Evolutionary conservation across 129 eudicot genomes (phyloP), one percentile per base, ranked within the genome.

Genomic region (Erigeron canadensis): DNA sequence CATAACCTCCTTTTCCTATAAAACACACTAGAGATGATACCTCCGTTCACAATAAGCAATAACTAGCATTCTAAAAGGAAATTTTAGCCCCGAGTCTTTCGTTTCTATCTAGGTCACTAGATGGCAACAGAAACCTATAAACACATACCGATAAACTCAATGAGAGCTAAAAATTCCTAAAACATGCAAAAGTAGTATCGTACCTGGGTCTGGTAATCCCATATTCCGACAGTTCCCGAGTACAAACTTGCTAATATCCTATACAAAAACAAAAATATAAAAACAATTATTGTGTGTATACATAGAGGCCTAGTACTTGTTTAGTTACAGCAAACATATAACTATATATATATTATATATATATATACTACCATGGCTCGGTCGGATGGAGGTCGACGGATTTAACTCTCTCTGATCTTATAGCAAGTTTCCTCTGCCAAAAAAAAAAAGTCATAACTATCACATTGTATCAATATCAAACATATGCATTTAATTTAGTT

Each of bases 151-250:
- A 23, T 69, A 45, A 62, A 11, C 21, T 38, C 19, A 62, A 13
- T 62, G 19, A 37, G 21, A 13, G 55, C 55, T 55, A 48, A 41
- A n/a, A 69, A 44, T 48, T 41, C 28, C 50, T 77, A 62, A 62
- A 40, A 61, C 19, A 50, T 13, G 72, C 41, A 23, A 70, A 77
- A 40, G 39, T 51, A 23, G 53, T 8, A 40, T 18, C 58, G 21
- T 71, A 94, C 99, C 93, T 94, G 95, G 5, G 92, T 78, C 84
- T 87, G 97, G 66, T 89, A 94, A 68, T 89, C 84, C 99, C 99
- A 94, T 19, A 94, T 94, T 79, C 85, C 73, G 16, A 94, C 87
- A 10, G 93, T 84, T 54, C 99, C 99, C 0, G 97, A 84, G 54
- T 94, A 94, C 74, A 94, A 83, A 87, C 99, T 88, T 58, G 92